A percentile compares a stretch with the other conserved stretches of the same genome.
These are phyloP conservation scores for Blastocystis sp. DNA, from an alignment of 352 stramenopile genomes.

Conservation along the genomic window DNA sequence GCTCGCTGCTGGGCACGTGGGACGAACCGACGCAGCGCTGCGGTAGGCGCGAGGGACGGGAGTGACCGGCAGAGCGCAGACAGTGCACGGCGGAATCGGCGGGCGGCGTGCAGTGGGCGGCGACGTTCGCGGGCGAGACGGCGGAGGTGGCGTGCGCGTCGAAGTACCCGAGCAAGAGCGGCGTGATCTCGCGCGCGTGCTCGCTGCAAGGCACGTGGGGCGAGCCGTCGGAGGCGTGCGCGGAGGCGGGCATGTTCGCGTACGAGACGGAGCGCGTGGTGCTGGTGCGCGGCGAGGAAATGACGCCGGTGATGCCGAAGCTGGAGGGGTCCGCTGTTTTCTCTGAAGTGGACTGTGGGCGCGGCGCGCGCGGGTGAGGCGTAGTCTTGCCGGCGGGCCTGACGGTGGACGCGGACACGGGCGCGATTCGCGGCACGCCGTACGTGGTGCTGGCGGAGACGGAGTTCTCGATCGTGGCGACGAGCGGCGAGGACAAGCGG, in stretches of 20 bases:
- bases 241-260: neutral
- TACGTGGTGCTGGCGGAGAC: neutral
- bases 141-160: neutral
- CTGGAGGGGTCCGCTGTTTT: neutral
- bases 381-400: conserved; percentile 23
- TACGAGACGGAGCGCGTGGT: neutral
- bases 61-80: neutral
- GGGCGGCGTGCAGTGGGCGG: neutral
- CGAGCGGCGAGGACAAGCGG: neutral
- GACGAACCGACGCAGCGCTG: conserved; percentile 1
- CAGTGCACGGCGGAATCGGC: neutral
- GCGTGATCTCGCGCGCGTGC: conserved; percentile 34
- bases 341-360: neutral
- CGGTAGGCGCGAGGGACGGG: neutral
- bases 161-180: neutral
- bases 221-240: neutral
- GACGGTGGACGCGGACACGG: conserved; percentile 5
- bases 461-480: conserved; percentile 5
- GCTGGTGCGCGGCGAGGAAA: neutral
- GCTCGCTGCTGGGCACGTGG: conserved; percentile 22
- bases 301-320: neutral
- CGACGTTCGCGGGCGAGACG: neutral
- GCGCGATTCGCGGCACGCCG: conserved; percentile 39
- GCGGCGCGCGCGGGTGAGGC: neutral
- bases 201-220: conserved; percentile 26